These are phyloP conservation scores for Hypoxylon sp. DNA, from an alignment of 2,329 filamentous ascomycete species.

Conservation along the genomic window DNA sequence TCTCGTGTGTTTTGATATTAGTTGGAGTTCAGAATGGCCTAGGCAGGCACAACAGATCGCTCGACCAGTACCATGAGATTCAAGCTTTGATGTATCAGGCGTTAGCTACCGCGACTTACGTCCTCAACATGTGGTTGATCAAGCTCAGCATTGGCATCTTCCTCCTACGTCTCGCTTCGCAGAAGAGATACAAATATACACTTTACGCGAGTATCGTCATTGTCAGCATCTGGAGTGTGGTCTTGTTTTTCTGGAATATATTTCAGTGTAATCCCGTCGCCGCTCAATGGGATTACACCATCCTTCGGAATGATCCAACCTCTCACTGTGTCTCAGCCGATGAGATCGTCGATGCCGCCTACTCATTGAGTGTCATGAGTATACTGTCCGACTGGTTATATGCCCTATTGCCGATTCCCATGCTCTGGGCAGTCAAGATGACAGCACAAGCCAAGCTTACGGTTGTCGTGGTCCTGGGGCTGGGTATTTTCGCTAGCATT, in stretches of 20 bases:
- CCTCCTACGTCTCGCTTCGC: slow-evolving; percentile 64
- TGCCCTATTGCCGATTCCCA: slow-evolving; percentile 67
- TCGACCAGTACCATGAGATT: slow-evolving; percentile 59
- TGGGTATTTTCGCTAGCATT: slow-evolving; percentile 69
- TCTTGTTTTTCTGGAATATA: slow-evolving; percentile 67
- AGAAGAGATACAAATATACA: slow-evolving; percentile 64
- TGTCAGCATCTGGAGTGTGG: slow-evolving; percentile 63
- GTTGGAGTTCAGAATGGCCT: slow-evolving; percentile 61
- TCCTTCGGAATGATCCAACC: slow-evolving; percentile 53
- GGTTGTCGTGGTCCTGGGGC: slow-evolving; percentile 64
- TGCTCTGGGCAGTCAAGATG: slow-evolving; percentile 70
- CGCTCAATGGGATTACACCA: slow-evolving; percentile 68
- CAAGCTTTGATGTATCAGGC: slow-evolving; percentile 69
- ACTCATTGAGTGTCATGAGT: slow-evolving; percentile 67
- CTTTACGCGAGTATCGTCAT: slow-evolving; percentile 63
- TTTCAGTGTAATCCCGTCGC: slow-evolving; percentile 66
- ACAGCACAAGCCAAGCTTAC: slow-evolving; percentile 66
- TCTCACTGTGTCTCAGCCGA: slow-evolving; percentile 62
- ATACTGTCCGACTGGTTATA: slow-evolving; percentile 70
- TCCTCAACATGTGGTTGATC: slow-evolving; percentile 70
- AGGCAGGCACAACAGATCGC: slow-evolving; percentile 64
- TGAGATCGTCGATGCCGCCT: slow-evolving; percentile 64
- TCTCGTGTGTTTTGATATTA: slow-evolving; percentile 64
- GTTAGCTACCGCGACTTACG: slow-evolving; percentile 65
- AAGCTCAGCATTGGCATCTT: slow-evolving; percentile 70